Conservation (phyloP, 2,329 filamentous ascomycete species). For the Ceratocystis albifundus region DNA sequence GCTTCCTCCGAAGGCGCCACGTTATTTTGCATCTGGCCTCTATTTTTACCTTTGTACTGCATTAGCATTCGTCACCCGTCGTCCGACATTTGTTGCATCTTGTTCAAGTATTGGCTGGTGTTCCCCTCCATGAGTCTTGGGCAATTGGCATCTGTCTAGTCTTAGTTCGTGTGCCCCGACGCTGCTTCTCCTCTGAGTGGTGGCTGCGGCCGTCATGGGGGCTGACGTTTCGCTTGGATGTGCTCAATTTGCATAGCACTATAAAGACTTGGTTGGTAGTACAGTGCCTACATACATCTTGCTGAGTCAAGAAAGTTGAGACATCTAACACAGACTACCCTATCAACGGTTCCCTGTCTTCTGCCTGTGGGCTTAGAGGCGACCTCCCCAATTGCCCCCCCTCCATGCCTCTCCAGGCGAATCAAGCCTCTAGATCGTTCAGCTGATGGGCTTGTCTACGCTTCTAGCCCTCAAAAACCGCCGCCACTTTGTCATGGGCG, state of each 20-base stretch:
- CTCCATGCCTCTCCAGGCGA: background rate
- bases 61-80: background rate
- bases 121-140: background rate
- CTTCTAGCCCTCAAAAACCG: background rate
- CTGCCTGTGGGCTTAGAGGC: background rate
- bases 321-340: background rate
- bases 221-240: constrained; percentile 3
- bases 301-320: background rate
- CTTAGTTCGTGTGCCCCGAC: background rate
- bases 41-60: background rate
- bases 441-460: background rate
- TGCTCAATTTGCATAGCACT: background rate
- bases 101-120: background rate
- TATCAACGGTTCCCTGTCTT: background rate
- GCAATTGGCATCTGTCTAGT: background rate
- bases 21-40: background rate
- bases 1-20: background rate
- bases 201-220: background rate
- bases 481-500: constrained; percentile 2
- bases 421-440: background rate
- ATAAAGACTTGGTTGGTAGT: background rate
- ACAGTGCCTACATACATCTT: background rate
- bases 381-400: background rate
- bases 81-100: background rate
- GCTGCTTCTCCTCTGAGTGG: background rate